A percentile compares a stretch with the other conserved stretches of the same genome.
phyloP scores from a whole-genome alignment of 2,329 filamentous ascomycete genomes.

The Proliferodiscus dingleyae region DNA sequence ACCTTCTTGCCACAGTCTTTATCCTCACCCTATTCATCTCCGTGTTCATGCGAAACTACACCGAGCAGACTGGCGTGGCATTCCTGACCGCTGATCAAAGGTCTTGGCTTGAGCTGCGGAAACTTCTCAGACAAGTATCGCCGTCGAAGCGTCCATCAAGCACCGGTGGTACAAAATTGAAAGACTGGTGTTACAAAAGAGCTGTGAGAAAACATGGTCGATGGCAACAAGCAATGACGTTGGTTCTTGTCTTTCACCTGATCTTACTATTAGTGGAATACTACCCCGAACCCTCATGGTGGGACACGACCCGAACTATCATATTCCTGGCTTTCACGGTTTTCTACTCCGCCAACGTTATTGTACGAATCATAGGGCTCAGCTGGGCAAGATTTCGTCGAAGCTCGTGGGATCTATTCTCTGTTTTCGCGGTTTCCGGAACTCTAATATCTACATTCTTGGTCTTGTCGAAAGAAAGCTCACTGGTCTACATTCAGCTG shows the following conservation, averaged over 20 bases:
- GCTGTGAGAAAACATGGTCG: conserved; percentile 90
- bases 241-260: conserved; percentile 75
- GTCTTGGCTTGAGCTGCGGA: conserved; percentile 92
- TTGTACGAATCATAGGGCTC: conserved; percentile 79
- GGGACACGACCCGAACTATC: conserved; percentile 66
- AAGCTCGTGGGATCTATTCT: conserved; percentile 95
- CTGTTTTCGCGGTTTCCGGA: conserved; percentile 71
- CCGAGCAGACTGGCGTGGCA: conserved; percentile 94
- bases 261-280: conserved; percentile 81
- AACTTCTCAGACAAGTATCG: conserved; percentile 85
- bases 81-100: conserved; percentile 94
- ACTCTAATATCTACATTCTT: conserved; percentile 80
- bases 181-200: conserved; percentile 90
- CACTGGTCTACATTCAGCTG: conserved; percentile 65
- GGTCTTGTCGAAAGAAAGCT: conserved; percentile 55
- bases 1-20: conserved; percentile 92
- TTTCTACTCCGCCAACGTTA: conserved; percentile 76
- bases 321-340: conserved; percentile 79
- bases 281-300: conserved; percentile 66
- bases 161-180: conserved; percentile 71
- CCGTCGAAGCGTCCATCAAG: conserved; percentile 88
- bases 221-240: conserved; percentile 82
- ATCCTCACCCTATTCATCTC: conserved; percentile 96
- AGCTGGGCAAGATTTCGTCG: conserved; percentile 88
- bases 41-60: conserved; percentile 99